Evolutionary conservation across 768 basidiomycete species (phyloP).

Genomic region (Hortiboletus flavorubellus): DNA sequence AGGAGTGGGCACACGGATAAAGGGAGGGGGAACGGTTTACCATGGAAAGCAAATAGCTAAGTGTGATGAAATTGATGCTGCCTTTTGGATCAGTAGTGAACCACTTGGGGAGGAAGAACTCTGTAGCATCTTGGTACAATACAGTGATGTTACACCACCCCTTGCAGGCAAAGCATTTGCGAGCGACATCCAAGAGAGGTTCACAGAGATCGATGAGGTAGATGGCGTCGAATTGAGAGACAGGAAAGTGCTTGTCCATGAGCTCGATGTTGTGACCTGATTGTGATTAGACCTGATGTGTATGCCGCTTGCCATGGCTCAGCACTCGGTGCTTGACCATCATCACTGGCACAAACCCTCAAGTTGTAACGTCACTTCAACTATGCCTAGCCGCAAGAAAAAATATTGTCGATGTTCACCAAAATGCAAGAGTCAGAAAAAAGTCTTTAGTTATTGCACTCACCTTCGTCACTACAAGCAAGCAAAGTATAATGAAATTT

Average conservation of each 20-base stretch:
- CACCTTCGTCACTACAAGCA: no score
- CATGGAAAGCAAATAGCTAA: conserved; percentile 61
- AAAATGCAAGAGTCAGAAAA: no score
- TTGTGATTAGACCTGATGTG: background rate
- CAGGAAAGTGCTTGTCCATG: conserved; percentile 60
- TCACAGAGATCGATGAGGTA: conserved; percentile 75
- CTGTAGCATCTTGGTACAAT: conserved; percentile 68
- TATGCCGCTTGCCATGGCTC: no score
- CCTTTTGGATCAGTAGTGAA: conserved; percentile 48
- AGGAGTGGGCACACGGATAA: background rate
- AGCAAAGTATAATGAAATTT: no score
- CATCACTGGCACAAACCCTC: no score
- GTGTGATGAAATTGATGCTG: conserved; percentile 49
- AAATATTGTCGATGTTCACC: no score
- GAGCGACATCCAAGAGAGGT: conserved; percentile 65
- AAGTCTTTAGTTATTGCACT: no score
- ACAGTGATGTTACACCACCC: conserved; percentile 76
- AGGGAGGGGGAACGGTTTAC: conserved; percentile 22
- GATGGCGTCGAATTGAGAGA: conserved; percentile 60
- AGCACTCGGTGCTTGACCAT: no score
- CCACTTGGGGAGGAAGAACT: conserved; percentile 64
- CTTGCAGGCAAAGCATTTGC: conserved; percentile 57
- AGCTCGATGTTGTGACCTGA: conserved; percentile 61
- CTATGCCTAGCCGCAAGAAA: no score
- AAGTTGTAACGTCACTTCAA: no score